Evolutionary conservation across 2,329 filamentous ascomycete species (phyloP).

Genomic region (Aureobasidium pullulans): DNA sequence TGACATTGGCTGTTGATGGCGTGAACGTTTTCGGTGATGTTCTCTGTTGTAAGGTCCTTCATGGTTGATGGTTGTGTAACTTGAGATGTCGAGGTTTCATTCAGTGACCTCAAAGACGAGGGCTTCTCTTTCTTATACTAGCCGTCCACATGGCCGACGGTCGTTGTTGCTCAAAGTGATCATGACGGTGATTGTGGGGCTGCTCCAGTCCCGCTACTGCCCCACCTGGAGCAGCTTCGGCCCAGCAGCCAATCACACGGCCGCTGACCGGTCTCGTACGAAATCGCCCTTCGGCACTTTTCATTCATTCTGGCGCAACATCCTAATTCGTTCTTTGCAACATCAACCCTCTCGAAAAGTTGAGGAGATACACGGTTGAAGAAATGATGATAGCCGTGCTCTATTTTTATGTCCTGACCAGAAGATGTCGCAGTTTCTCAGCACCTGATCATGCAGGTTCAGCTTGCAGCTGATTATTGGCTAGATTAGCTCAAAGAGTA

Average conservation of each 20-base stretch:
- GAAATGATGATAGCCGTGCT: no score
- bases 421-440: no score
- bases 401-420: no score
- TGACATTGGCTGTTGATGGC: slow-evolving; percentile 61
- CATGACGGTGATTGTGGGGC: background rate
- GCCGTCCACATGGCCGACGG: background rate
- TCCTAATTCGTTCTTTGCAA: no score
- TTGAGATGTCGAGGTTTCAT: background rate
- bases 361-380: no score
- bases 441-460: no score
- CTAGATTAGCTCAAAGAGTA: background rate
- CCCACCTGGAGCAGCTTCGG: background rate
- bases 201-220: background rate
- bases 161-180: background rate
- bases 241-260: background rate
- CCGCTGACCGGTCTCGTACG: background rate
- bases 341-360: no score
- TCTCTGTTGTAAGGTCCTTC: slow-evolving; percentile 64
- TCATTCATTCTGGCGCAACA: no score
- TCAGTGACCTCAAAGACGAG: background rate
- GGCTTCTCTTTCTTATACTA: background rate
- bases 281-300: background rate
- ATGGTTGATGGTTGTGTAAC: slow-evolving; percentile 24
- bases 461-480: background rate
- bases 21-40: slow-evolving; percentile 66